A percentile compares a stretch with the other conserved stretches of the same genome.
Evolutionary conservation across 2,329 filamentous ascomycete species (phyloP).

Genomic region (Aspergillus uvarum): DNA sequence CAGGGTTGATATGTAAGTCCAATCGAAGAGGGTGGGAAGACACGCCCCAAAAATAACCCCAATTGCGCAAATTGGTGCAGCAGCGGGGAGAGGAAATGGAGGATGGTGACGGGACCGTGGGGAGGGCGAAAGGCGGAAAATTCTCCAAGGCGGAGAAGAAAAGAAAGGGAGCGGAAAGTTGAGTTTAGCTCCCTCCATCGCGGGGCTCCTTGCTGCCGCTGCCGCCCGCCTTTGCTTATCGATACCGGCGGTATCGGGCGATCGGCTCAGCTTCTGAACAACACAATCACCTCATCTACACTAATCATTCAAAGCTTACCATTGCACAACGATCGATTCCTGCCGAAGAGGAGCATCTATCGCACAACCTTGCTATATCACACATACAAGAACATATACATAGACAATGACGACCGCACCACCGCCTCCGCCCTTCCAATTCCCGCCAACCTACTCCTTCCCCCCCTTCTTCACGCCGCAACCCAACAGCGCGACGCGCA

Average conservation of each 20-base stretch:
- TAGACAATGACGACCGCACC: conserved; percentile 11
- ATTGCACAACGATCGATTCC: background rate
- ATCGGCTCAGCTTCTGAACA: background rate
- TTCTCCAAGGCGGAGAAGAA: background rate
- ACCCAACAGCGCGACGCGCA: conserved; percentile 46
- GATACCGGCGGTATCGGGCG: background rate
- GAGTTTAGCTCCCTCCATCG: background rate
- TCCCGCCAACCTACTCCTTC: conserved; percentile 47
- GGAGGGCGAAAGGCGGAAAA: background rate
- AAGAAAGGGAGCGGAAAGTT: background rate
- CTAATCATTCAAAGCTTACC: background rate
- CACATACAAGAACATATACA: background rate
- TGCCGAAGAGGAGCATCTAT: too few species aligned
- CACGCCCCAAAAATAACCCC: background rate
- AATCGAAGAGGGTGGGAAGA: background rate
- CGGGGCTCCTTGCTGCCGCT: background rate
- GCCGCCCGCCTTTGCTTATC: background rate
- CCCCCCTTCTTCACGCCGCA: conserved; percentile 56
- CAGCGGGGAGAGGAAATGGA: background rate
- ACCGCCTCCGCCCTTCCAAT: conserved; percentile 35
- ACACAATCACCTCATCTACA: background rate
- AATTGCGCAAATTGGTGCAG: background rate
- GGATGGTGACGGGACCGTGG: background rate
- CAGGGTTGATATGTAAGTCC: background rate
- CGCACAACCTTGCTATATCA: background rate